These are phyloP conservation scores for Parachaetomium inaequale DNA, from an alignment of 495 filamentous ascomycete species.

Conservation along the genomic window DNA sequence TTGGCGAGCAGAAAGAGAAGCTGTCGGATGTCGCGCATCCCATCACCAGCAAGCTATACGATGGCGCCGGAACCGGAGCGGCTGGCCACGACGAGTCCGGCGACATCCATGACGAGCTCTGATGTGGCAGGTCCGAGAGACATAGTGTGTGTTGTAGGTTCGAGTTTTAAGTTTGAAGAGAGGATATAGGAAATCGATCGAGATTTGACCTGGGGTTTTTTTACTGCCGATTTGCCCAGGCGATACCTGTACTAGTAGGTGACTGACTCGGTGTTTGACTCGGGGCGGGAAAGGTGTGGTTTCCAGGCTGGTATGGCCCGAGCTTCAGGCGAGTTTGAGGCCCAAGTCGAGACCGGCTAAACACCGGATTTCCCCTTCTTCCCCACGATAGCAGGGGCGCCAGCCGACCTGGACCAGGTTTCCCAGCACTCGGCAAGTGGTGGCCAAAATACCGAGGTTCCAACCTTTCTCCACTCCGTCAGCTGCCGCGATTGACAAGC, in stretches of 20 bases:
- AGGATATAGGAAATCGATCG: not conserved
- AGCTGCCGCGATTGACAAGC: slow-evolving; percentile 8
- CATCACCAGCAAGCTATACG: slow-evolving; percentile 89
- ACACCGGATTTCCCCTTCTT: slow-evolving; percentile 9
- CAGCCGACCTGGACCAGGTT: not conserved
- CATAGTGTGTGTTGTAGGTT: not conserved
- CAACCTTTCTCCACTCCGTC: slow-evolving; percentile 13
- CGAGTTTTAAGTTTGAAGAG: too few species aligned
- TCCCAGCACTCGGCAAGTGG: slow-evolving; percentile 18
- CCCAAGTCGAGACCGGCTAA: not conserved
- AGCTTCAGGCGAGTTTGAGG: slow-evolving; percentile 2
- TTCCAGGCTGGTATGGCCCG: not conserved
- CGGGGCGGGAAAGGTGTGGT: too few species aligned
- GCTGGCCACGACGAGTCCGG: not conserved
- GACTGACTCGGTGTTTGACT: not conserved
- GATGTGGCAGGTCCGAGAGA: not conserved
- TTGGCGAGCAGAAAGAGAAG: slow-evolving; percentile 96
- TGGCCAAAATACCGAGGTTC: slow-evolving; percentile 24
- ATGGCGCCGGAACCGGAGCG: slow-evolving; percentile 29
- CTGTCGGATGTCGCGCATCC: slow-evolving; percentile 85
- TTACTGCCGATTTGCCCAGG: too few species aligned
- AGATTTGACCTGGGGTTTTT: not conserved
- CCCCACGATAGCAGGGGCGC: not conserved
- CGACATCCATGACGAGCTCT: slow-evolving; percentile 15
- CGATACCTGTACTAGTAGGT: not conserved